These are phyloP conservation scores for Paraphoma chrysanthemicola DNA, from an alignment of 2,329 filamentous ascomycete genomes.

Conservation along the genomic window DNA sequence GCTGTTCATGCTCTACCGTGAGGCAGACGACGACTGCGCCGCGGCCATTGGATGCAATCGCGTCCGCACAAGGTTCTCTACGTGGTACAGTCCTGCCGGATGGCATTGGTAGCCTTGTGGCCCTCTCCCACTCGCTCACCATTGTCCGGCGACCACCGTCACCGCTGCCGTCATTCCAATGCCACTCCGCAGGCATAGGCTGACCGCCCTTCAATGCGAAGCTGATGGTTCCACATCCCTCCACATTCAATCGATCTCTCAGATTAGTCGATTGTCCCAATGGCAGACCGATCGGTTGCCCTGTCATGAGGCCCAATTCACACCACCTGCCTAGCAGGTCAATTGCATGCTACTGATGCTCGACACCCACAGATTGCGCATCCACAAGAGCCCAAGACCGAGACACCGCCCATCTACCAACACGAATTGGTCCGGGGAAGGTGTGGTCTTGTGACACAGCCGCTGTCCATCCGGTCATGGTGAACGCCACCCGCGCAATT, in stretches of 20 bases:
- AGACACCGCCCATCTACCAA: constrained; percentile 34
- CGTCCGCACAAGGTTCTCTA: constrained; percentile 12
- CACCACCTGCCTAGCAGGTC: constrained; percentile 21
- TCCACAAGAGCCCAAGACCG: constrained; percentile 8
- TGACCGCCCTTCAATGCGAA: constrained; percentile 32
- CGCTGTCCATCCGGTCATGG: constrained; percentile 23
- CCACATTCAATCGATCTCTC: constrained; percentile 15
- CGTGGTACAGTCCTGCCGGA: constrained; percentile 24
- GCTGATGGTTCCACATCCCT: constrained; percentile 32
- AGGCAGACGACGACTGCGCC: constrained; percentile 14
- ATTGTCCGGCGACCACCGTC: constrained; percentile 17
- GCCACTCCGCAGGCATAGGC: constrained; percentile 11
- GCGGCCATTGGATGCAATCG: constrained; percentile 28
- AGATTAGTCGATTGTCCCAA: background rate
- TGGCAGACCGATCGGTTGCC: constrained; percentile 9
- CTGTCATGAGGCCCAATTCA: constrained; percentile 26
- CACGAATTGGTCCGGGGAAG: constrained; percentile 23
- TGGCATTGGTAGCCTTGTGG: constrained; percentile 10
- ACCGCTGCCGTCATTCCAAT: constrained; percentile 30
- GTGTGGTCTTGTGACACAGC: constrained; percentile 41
- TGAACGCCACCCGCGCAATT: constrained; percentile 35
- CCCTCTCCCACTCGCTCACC: constrained; percentile 4
- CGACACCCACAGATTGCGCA: constrained; percentile 7
- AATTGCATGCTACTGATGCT: constrained; percentile 13
- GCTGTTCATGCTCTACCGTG: constrained; percentile 10